Base-by-base conservation (phyloP, 768 basidiomycete genomes). In the Russula olivacea region DNA sequence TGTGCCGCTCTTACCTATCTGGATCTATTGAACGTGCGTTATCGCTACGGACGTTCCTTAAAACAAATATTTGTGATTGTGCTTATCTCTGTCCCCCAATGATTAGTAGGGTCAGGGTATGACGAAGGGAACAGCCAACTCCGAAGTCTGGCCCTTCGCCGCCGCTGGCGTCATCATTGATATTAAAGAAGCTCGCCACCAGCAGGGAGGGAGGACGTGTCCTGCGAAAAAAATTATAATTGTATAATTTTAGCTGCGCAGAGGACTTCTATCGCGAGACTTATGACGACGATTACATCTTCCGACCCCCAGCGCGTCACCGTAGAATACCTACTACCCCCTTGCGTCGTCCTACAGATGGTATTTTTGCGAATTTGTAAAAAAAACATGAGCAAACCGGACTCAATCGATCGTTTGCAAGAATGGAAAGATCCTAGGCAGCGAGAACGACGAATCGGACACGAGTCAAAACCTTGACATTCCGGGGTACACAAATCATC, bases 281-380 rank as follows among this genome's bases (percentile, higher is more conserved):
- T 59, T 63, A 63, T 63, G 62, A 63, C 62, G 62, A 62, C 36
- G 36, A 58, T 55, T 47, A 10, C n/a, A 21, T 34, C 21, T 34
- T 19, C 40, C 50, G 21, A 21, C 28, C 8, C 19, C 25, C 17
- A 32, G 21, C 12, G 21, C 12, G 17, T 34, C 56, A 23, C 55
- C 6, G 15, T 28, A 23, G 2, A 36, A 23, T 6, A 12, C 4
- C 28, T 11, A 17, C 28, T 11, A 17, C 15, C 38, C 41, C 41
- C 15, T 9, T 21, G 21, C 21, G 34, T 54, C 36, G 51, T 30
- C 8, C 30, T 17, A 51, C 36, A 19, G 19, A 11, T 47, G 4
- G 11, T 2, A 11, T 12, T 21, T 21, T 47, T 4, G 21, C 7
- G n/a, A 45, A 25, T 56, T 28, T 30, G n/a, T 14, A 58, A 17